Evolutionary conservation across 202 grass and related monocot species (phyloP).

Genomic region (Cymbopogon flexuosus): DNA sequence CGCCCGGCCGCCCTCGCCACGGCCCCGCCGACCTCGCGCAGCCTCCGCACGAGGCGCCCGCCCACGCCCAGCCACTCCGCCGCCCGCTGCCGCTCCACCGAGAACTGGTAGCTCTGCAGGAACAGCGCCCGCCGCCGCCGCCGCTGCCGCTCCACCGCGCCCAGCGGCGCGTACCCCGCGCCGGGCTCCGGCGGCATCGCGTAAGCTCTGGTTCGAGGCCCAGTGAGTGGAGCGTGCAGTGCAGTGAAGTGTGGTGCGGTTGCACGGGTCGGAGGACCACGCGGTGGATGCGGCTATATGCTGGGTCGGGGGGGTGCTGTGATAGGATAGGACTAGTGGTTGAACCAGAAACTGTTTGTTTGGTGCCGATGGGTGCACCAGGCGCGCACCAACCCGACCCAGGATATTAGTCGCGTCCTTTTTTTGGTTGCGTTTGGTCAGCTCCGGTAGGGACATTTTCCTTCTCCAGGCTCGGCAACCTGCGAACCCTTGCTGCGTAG

Average conservation of each 20-base stretch:
- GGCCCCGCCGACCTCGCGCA: conserved; percentile 12
- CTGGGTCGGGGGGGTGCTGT: not conserved
- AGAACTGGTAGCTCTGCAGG: conserved; percentile 56
- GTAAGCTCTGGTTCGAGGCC: not conserved
- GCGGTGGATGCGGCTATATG: not conserved
- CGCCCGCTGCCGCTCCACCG: not conserved
- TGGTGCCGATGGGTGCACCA: conserved; percentile 40
- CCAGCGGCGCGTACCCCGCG: not conserved
- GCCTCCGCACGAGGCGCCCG: conserved; percentile 11
- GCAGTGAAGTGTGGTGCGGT: not conserved
- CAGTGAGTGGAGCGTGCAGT: not conserved
- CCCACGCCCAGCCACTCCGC: not conserved
- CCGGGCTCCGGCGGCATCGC: not conserved
- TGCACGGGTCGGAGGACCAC: not conserved
- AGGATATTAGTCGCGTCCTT: not conserved
- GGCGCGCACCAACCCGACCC: conserved; percentile 23
- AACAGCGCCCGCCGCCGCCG: conserved; percentile 38
- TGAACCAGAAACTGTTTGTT: conserved; percentile 42
- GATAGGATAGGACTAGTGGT: conserved; percentile 25
- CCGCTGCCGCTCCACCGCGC: not conserved
- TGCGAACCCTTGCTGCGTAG: not conserved
- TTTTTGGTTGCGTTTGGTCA: not conserved
- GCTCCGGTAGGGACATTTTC: not conserved
- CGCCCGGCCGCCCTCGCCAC: conserved; percentile 2
- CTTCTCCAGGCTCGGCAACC: not conserved